Percentiles rank a stretch among this genome's conserved stretches.
Evolutionary conservation across 2,329 filamentous ascomycete genomes (phyloP).

Genomic region (Leptographium wingfieldii): DNA sequence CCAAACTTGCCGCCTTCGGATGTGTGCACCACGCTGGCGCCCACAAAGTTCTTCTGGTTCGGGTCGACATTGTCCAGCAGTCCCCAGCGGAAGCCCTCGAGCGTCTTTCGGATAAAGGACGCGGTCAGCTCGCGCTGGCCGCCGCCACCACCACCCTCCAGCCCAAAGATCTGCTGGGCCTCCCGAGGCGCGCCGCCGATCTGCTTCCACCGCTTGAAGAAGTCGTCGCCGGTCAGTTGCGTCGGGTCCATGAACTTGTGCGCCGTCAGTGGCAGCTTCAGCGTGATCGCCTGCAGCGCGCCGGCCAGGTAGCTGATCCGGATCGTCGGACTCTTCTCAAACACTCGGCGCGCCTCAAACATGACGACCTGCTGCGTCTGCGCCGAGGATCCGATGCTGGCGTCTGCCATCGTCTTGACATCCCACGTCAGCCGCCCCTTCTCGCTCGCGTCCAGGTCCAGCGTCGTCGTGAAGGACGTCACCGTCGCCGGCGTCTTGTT

Average conservation of each 20-base stretch:
- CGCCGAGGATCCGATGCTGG: constrained; percentile 56
- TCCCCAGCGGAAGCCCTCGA: constrained; percentile 84
- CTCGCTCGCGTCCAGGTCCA: constrained; percentile 64
- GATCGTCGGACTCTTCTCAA: constrained; percentile 77
- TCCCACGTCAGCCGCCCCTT: constrained; percentile 66
- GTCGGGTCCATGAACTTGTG: constrained; percentile 98
- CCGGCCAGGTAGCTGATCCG: constrained; percentile 90
- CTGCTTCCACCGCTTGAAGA: constrained; percentile 99
- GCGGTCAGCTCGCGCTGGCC: constrained; percentile 52
- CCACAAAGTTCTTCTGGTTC: constrained; percentile 87
- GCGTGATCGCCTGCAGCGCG: constrained; percentile 78
- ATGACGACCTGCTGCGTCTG: constrained; percentile 92
- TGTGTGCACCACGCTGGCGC: constrained; percentile 75
- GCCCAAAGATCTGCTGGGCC: constrained; percentile 72
- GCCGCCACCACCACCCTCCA: constrained; percentile 41
- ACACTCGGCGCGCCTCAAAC: constrained; percentile 76
- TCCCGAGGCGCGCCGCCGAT: constrained; percentile 83
- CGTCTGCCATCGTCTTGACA: constrained; percentile 78
- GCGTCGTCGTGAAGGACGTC: constrained; percentile 83
- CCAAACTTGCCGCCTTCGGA: constrained; percentile 81
- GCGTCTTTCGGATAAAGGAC: constrained; percentile 55
- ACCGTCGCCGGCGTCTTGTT: constrained; percentile 84
- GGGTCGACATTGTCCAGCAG: constrained; percentile 77
- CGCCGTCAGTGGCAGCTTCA: constrained; percentile 76
- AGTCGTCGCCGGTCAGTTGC: constrained; percentile 76